Base-by-base conservation (phyloP, 2,329 filamentous ascomycete species). In the Aureobasidium subglaciale region DNA sequence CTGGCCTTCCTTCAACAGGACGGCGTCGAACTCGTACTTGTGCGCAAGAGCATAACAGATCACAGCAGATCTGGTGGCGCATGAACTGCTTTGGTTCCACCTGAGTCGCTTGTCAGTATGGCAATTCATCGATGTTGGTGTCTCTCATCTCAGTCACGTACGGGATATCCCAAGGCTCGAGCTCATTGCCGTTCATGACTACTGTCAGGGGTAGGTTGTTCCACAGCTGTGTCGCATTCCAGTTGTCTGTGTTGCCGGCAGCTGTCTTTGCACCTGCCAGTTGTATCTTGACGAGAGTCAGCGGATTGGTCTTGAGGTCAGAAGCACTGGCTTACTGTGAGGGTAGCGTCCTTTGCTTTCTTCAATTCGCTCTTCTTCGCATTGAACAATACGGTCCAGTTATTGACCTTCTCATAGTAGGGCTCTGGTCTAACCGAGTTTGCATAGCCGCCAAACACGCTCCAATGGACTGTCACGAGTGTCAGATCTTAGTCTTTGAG, bases 261-360 rank as follows among this genome's bases (percentile, higher is more conserved):
- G 80, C 80, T 0, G 79, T 82, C 69, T 85, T 85, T 2, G 78
- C 82, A 2, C 78, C 82, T 0, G 82, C 82, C 1, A 86, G 72
- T 63, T 85, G 82, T 1, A 86, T 74, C 40, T 42, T 27, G 18
- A 25, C 7, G 6, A 1, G 22, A 29, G 3, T 42, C 4, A 42
- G 40, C 24, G 2, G 9, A n/a, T 10, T 27, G 7, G 3, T 29
- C 15, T 7, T 29, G 24, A 43, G 24, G n/a, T 29, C 15, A 6
- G 37, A 13, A 18, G 1, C 8, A 9, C 16, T 29, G 40, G 29
- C 40, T 29, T 16, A 43, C 40, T 0, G 82, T 85, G 24, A 86
- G 77, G 0, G 79, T 84, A 0, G 80, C 82, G 22, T 71, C 68
- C 56, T 71, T 75, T 5, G 68, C 65, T 13, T 30, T 46, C 9